A percentile compares a stretch with the other conserved stretches of the same genome.
These are phyloP conservation scores for Malus hybrid DNA, from an alignment of 331 rosid genomes.

Conservation along the genomic window DNA sequence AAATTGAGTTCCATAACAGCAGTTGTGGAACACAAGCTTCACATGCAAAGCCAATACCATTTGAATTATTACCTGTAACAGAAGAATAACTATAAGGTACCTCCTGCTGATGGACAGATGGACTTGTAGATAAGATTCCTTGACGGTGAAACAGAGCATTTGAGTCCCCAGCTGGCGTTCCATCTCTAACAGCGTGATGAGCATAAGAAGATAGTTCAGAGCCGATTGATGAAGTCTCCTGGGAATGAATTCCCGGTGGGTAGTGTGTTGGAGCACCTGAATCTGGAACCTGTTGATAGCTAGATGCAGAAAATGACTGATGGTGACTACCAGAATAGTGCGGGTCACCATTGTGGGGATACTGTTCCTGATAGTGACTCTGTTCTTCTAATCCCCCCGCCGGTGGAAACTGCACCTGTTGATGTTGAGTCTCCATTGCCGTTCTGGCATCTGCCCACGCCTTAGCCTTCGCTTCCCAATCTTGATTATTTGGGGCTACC, in stretches of 20 bases:
- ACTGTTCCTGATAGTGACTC: constrained; percentile 60
- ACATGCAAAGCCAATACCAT: constrained; percentile 47
- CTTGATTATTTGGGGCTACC: constrained; percentile 60
- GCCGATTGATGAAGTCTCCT: constrained; percentile 42
- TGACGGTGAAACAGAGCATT: constrained; percentile 47
- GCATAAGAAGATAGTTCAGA: constrained; percentile 44
- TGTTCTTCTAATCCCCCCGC: constrained; percentile 67
- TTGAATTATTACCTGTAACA: constrained; percentile 88
- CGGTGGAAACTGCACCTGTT: constrained; percentile 54
- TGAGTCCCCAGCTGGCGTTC: constrained; percentile 43
- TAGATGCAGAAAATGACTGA: constrained; percentile 52
- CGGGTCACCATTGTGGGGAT: constrained; percentile 45
- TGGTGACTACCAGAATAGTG: constrained; percentile 47
- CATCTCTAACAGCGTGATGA: constrained; percentile 43
- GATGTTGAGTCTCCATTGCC: constrained; percentile 68
- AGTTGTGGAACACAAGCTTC: constrained; percentile 40
- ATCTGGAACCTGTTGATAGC: constrained; percentile 65
- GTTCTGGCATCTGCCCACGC: constrained; percentile 95
- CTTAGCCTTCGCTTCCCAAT: constrained; percentile 95
- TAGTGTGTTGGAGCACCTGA: constrained; percentile 39
- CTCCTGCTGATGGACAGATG: constrained; percentile 95
- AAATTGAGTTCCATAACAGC: constrained; percentile 34
- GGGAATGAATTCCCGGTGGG: constrained; percentile 40
- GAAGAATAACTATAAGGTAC: constrained; percentile 99
- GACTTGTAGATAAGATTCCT: constrained; percentile 51